These are phyloP conservation scores for Cornus kousa DNA, from an alignment of 148 eudicot species.

Conservation along the genomic window DNA sequence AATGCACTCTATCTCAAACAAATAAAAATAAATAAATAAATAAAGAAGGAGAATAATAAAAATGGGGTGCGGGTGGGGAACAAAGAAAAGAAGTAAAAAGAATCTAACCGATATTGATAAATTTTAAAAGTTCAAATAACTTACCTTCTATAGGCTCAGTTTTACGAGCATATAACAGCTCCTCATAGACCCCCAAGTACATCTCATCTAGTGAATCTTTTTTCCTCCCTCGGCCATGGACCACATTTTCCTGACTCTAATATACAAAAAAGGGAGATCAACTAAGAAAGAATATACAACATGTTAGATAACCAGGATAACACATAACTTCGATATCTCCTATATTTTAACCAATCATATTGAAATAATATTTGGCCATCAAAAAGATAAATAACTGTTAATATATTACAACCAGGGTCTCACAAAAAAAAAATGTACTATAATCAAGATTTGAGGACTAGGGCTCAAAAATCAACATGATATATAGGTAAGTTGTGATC, in stretches of 20 bases:
- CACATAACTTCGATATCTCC: neutral
- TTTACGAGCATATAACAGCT: conserved; percentile 88
- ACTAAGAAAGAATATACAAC: neutral
- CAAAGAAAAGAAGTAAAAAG: no score
- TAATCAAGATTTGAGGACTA: neutral
- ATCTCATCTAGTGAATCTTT: conserved; percentile 73
- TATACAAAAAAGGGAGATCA: neutral
- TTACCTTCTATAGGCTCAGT: conserved; percentile 75
- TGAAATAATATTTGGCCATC: neutral
- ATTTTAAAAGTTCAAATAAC: neutral
- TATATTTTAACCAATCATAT: neutral
- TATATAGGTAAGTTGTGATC: no score
- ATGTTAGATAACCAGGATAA: neutral
- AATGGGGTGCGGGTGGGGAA: no score
- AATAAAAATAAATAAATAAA: no score
- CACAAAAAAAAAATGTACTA: neutral
- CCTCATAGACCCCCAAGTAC: conserved; percentile 80
- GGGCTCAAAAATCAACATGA: neutral
- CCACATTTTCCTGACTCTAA: conserved; percentile 69
- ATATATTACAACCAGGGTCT: no score
- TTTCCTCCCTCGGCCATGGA: conserved; percentile 92
- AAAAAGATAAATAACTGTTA: neutral
- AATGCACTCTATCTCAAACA: no score
- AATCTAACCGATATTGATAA: no score
- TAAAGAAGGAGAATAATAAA: no score